phyloP scores from a whole-genome alignment of 2,329 filamentous ascomycete genomes.

The Pestalotiopsis sp. region DNA sequence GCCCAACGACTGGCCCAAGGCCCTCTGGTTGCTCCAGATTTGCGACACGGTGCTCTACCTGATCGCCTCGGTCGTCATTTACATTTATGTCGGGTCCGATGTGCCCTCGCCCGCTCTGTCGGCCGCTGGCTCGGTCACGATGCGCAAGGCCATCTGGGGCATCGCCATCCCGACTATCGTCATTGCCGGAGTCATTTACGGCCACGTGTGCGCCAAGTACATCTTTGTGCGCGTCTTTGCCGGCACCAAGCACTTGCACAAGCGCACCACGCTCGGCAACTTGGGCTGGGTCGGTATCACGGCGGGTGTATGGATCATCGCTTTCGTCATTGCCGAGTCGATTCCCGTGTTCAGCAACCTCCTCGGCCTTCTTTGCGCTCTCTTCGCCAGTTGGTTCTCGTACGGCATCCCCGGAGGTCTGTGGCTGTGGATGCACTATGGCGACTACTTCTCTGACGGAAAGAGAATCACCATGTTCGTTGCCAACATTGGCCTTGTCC shows the following conservation, averaged over 20 bases:
- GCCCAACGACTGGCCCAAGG: slow-evolving; percentile 59
- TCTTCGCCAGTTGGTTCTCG: slow-evolving; percentile 70
- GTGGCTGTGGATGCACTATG: slow-evolving; percentile 49
- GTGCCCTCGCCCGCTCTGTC: slow-evolving; percentile 68
- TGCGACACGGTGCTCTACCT: slow-evolving; percentile 63
- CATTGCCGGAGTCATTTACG: slow-evolving; percentile 70
- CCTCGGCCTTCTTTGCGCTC: slow-evolving; percentile 60
- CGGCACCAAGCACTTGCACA: slow-evolving; percentile 55
- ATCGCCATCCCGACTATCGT: slow-evolving; percentile 70
- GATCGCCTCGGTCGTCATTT: slow-evolving; percentile 65
- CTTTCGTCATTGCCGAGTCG: slow-evolving; percentile 68
- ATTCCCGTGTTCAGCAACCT: slow-evolving; percentile 70
- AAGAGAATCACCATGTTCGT: slow-evolving; percentile 32
- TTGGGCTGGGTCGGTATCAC: slow-evolving; percentile 61
- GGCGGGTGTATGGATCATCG: slow-evolving; percentile 55
- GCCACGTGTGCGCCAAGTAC: slow-evolving; percentile 65
- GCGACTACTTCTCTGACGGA: slow-evolving; percentile 35
- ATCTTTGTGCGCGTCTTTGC: slow-evolving; percentile 65
- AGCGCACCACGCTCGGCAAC: slow-evolving; percentile 50
- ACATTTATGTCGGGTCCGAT: slow-evolving; percentile 61
- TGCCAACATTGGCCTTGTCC: slow-evolving; percentile 31
- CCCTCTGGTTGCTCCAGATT: slow-evolving; percentile 47
- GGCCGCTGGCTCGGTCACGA: slow-evolving; percentile 49
- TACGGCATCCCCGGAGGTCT: slow-evolving; percentile 47
- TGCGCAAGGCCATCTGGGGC: slow-evolving; percentile 67